Evolutionary conservation across 495 filamentous ascomycete genomes (phyloP).

Genomic region (Coniosporium apollinis): DNA sequence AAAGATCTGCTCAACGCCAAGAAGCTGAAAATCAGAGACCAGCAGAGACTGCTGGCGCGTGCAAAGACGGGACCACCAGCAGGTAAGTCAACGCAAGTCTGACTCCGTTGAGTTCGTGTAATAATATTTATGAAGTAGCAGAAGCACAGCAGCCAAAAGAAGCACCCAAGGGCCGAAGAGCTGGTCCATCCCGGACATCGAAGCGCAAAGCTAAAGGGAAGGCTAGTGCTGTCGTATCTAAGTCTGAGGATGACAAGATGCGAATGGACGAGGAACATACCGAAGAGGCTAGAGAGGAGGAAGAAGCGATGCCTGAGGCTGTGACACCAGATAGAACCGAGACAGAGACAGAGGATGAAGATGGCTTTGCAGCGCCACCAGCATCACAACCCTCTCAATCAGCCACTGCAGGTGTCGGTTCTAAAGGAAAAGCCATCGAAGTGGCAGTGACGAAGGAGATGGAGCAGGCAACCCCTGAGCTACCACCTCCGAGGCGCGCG

Average conservation of each 20-base stretch:
- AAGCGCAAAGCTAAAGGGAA: conserved; percentile 18
- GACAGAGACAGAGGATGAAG: conserved; percentile 17
- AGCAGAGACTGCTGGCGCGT: conserved; percentile 50
- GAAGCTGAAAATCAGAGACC: conserved; percentile 79
- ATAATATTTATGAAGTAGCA: no score
- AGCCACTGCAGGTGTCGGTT: not conserved
- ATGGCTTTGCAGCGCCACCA: conserved; percentile 1
- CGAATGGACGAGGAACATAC: conserved; percentile 4
- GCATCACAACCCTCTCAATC: no score
- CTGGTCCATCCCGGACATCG: conserved; percentile 12
- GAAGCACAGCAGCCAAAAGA: no score
- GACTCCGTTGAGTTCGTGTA: not conserved
- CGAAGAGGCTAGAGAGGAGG: conserved; percentile 2
- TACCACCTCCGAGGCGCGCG: conserved; percentile 6
- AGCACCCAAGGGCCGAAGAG: conserved; percentile 6
- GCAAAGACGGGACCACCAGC: conserved; percentile 35
- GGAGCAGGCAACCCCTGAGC: not conserved
- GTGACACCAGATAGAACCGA: conserved; percentile 8
- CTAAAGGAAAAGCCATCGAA: not conserved
- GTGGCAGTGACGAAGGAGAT: not conserved
- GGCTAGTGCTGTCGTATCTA: conserved; percentile 3
- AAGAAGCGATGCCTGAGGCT: no score
- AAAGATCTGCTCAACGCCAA: conserved; percentile 63
- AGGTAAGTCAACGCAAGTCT: conserved; percentile 7
- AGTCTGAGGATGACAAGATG: conserved; percentile 14